A percentile compares a stretch with the other conserved stretches of the same genome.
Evolutionary conservation across 2,329 filamentous ascomycete genomes (phyloP).

Genomic region (Myriosclerotinia curreyana): DNA sequence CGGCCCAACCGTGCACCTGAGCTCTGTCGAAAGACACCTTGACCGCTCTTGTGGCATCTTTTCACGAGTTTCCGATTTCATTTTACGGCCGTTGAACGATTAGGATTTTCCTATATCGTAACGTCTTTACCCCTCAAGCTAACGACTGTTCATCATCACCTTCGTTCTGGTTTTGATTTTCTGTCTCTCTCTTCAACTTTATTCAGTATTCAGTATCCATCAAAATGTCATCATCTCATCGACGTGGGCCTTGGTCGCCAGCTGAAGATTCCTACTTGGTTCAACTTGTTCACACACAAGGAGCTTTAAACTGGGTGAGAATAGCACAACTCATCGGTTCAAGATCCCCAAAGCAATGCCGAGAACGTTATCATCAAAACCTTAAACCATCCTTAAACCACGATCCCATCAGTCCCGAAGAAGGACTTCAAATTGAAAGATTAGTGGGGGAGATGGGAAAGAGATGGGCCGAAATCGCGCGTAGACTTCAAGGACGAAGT

Average conservation of each 20-base stretch:
- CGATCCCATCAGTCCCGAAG: conserved; percentile 67
- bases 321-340: conserved; percentile 74
- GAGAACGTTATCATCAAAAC: conserved; percentile 92
- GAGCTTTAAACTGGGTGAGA: conserved; percentile 84
- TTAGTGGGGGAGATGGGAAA: conserved; percentile 78
- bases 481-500: conserved; percentile 76
- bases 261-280: conserved; percentile 71
- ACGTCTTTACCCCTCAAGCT: conserved; percentile 13
- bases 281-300: conserved; percentile 66
- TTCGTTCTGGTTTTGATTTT: conserved; percentile 11
- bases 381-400: conserved; percentile 74
- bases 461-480: conserved; percentile 90
- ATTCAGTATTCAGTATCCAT: not conserved
- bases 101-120: conserved; percentile 20
- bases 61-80: conserved; percentile 7
- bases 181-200: conserved; percentile 1
- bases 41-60: conserved; percentile 21
- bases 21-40: conserved; percentile 18
- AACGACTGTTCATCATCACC: conserved; percentile 9
- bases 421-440: conserved; percentile 70
- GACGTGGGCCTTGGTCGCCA: conserved; percentile 80
- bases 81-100: conserved; percentile 8
- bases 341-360: conserved; percentile 88
- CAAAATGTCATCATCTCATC: conserved; percentile 46
- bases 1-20: conserved; percentile 21